phyloP scores from a whole-genome alignment of 441 rosid species.

The Aquilaria agallochum region DNA sequence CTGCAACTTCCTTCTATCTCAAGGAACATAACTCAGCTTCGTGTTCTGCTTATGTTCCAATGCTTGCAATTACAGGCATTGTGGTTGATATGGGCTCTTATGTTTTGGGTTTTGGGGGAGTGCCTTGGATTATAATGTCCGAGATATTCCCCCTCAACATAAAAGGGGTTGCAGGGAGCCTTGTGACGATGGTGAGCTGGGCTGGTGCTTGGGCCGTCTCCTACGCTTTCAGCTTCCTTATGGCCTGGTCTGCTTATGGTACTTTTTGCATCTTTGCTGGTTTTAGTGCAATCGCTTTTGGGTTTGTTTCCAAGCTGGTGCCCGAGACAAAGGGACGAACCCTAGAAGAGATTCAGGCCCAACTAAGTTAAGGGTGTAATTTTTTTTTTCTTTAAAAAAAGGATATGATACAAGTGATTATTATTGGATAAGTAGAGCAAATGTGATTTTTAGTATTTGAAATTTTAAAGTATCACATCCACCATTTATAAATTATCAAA shows the following conservation, averaged over 20 bases:
- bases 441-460: too few relatives aligned
- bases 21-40: constrained; percentile 37
- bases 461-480: too few relatives aligned
- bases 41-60: constrained; percentile 8
- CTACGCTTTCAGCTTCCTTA: constrained; percentile 56
- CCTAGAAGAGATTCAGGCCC: constrained; percentile 70
- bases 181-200: constrained; percentile 55
- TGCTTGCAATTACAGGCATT: constrained; percentile 39
- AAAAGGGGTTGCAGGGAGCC: constrained; percentile 64
- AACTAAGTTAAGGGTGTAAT: too few relatives aligned
- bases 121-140: constrained; percentile 79
- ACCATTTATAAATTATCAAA: too few relatives aligned
- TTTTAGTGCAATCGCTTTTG: constrained; percentile 33
- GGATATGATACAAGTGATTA: too few relatives aligned
- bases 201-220: constrained; percentile 36
- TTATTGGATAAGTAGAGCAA: too few relatives aligned
- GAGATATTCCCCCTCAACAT: constrained; percentile 73
- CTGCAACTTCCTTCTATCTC: constrained; percentile 42
- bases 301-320: constrained; percentile 49
- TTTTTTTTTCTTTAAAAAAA: too few relatives aligned
- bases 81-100: constrained; percentile 48
- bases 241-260: constrained; percentile 59
- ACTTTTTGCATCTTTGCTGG: constrained; percentile 45
- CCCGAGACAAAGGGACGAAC: constrained; percentile 75
- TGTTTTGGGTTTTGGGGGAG: constrained; percentile 56